Evolutionary conservation across 2,329 filamentous ascomycete genomes (phyloP), one percentile per base, ranked within the genome.

Genomic region (Aotearoamyces nothofagi): DNA sequence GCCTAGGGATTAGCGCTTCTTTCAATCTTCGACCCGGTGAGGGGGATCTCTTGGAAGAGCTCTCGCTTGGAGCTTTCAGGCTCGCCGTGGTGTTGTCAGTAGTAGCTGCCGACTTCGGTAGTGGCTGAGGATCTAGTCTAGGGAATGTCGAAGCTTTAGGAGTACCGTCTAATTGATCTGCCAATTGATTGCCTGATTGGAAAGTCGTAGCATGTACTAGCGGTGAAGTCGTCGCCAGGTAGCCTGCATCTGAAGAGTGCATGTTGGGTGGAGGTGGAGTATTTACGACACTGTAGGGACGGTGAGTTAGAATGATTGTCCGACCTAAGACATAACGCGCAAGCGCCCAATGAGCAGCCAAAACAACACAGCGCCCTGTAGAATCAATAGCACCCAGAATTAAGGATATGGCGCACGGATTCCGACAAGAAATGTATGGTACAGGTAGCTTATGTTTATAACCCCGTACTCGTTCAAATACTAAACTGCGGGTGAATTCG

Each of bases 21-120:
- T 69, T 78, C 36, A 87, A 58, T 45, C 74, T 80, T 44, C 72
- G 69, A 29, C 67, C 71, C 8, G 79, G 78, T 7, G 82, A 86
- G 12, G 68, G 61, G 14, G 71, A 71, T 34, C 78, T 67, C 40
- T 65, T 65, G 36, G 57, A 55, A 25, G 54, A 47, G 34, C 57
- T 55, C 41, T 52, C 56, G 39, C 44, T 46, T 26, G 56, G 58
- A 31, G 51, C 55, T 40, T 50, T 58, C 35, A 58, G 57, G 34
- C 43, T 39, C 15, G 32, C 52, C 25, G 53, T 53, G 27, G 52
- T 49, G 19, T n/a, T n/a, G n/a, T n/a, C n/a, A n/a, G n/a, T n/a
- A n/a, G n/a, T n/a, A n/a, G n/a, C n/a, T n/a, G n/a, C n/a, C 42
- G 37, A 31, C 7, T 27, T 47, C 50, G 34, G 43, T 30, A 33